A percentile compares a stretch with the other conserved stretches of the same genome.
phyloP scores from a whole-genome alignment of 257 asterid genomes.

The Cynanchum wilfordii region DNA sequence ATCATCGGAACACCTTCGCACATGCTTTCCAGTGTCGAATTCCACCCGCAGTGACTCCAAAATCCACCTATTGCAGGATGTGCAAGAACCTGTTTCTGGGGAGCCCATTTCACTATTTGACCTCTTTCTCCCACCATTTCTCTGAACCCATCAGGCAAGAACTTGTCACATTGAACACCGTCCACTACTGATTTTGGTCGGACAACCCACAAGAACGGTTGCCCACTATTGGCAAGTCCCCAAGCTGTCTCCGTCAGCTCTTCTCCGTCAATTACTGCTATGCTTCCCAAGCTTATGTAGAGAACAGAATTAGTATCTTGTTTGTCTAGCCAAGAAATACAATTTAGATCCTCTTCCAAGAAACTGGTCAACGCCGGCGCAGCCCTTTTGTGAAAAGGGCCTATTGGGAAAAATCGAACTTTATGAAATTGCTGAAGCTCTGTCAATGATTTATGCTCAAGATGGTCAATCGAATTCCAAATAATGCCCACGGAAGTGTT shows the following conservation, averaged over 20 bases:
- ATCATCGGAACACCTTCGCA: conserved; percentile 33
- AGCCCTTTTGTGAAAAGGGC: conserved; percentile 32
- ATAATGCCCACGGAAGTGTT: conserved; percentile 24
- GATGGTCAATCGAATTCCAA: conserved; percentile 27
- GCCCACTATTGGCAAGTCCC: conserved; percentile 25
- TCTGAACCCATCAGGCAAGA: conserved; percentile 20
- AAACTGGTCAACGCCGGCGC: conserved; percentile 17
- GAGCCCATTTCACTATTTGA: conserved; percentile 29
- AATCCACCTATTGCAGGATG: conserved; percentile 31
- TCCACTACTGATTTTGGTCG: conserved; percentile 9
- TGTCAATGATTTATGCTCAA: conserved; percentile 19
- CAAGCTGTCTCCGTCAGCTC: conserved; percentile 31
- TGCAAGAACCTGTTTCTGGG: conserved; percentile 26
- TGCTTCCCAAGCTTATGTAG: conserved; percentile 30
- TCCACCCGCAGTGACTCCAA: conserved; percentile 36
- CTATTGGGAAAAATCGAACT: conserved; percentile 31
- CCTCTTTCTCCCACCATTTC: conserved; percentile 16
- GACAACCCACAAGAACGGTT: conserved; percentile 33
- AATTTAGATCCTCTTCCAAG: conserved; percentile 18
- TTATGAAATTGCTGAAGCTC: conserved; percentile 18
- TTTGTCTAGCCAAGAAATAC: conserved; percentile 30
- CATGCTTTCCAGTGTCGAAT: conserved; percentile 28
- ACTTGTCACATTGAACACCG: conserved; percentile 14
- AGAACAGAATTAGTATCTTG: conserved; percentile 25
- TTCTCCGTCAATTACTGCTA: conserved; percentile 15